Evolutionary conservation across 441 rosid genomes (phyloP).

Genomic region (Aleurites moluccanus): DNA sequence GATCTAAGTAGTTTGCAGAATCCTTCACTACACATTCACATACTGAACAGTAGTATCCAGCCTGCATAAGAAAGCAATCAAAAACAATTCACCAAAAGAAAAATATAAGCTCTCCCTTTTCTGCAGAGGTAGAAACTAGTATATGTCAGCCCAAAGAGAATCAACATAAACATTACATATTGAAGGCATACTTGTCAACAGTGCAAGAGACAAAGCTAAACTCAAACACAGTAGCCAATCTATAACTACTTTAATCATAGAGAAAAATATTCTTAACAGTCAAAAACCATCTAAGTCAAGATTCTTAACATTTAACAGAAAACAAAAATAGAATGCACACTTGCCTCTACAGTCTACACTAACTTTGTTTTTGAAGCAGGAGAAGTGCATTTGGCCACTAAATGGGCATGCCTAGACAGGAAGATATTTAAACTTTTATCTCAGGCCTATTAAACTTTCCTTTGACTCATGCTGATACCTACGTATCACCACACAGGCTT

Average conservation of each 20-base stretch:
- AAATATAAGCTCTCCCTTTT: neutral
- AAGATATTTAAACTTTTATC: neutral
- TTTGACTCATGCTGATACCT: too few relatives aligned
- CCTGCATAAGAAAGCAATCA: constrained; percentile 46
- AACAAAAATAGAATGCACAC: neutral
- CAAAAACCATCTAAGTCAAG: neutral
- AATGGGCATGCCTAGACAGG: neutral
- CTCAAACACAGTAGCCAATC: neutral
- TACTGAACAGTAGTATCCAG: constrained; percentile 93
- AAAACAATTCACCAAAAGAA: neutral
- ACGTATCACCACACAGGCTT: too few relatives aligned
- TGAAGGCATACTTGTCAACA: neutral
- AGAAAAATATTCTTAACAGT: neutral
- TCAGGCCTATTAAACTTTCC: neutral
- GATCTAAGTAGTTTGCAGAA: constrained; percentile 98
- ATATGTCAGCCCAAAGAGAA: neutral
- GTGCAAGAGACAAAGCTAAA: neutral
- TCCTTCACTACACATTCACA: constrained; percentile 98
- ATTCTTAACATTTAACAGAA: neutral
- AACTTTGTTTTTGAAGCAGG: neutral
- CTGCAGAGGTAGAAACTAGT: neutral
- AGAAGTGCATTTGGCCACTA: neutral
- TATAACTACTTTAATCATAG: neutral
- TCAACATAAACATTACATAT: neutral
- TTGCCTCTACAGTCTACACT: neutral